phyloP scores from a whole-genome alignment of 176 grass and related monocot genomes.

The Avena sativa region DNA sequence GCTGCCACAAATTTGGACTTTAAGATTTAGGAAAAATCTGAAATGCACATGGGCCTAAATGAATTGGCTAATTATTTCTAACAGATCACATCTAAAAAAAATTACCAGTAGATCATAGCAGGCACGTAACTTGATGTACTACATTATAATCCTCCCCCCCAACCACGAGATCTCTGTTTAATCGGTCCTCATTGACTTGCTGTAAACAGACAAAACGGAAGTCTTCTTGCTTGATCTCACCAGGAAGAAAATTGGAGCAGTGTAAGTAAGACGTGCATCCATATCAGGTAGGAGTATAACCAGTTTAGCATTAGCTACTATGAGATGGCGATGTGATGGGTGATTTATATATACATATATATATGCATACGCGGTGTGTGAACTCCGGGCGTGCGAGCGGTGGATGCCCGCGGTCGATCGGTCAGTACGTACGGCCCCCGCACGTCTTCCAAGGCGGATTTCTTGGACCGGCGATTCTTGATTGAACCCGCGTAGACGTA shows the following conservation, averaged over 20 bases:
- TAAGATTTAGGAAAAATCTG: no score
- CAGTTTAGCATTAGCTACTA: neutral
- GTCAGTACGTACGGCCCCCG: neutral
- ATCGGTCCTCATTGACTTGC: neutral
- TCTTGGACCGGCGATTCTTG: constrained; percentile 43
- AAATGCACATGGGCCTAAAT: no score
- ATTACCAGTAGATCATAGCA: no score
- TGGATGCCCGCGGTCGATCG: neutral
- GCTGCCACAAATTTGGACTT: no score
- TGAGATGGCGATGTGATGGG: neutral
- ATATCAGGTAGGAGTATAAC: neutral
- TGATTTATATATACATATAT: neutral
- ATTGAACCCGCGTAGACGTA: neutral
- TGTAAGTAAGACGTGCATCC: neutral
- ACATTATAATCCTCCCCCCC: no score
- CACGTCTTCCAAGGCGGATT: constrained; percentile 43
- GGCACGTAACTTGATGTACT: no score
- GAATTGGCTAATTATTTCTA: no score
- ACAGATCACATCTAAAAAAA: no score
- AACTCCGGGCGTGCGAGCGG: neutral
- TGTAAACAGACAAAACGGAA: neutral
- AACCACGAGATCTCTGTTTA: neutral
- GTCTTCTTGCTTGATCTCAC: constrained; percentile 17
- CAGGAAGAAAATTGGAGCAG: neutral
- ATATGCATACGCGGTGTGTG: neutral